Base-by-base conservation (phyloP, 495 filamentous ascomycete genomes). In the Astrocystis sublimbata region DNA sequence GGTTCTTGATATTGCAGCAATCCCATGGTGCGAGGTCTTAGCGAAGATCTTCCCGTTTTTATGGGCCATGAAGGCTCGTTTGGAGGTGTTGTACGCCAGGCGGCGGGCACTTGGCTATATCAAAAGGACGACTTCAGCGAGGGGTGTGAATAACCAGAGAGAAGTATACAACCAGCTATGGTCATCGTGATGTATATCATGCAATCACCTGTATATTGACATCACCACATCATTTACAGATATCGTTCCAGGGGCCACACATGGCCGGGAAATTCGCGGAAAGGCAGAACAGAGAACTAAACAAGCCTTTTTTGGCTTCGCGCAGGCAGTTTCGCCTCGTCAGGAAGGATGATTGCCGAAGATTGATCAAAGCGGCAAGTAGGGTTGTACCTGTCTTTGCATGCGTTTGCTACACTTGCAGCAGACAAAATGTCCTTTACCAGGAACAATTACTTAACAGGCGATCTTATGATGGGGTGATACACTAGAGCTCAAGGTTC, bases 11-110 rank as follows among this genome's bases (percentile, higher is more conserved):
- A 52, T 35, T 23, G 28, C 4, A 23, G 6, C n/a, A 35, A 52
- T 35, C 28, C 21, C 30, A 4, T 52, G 49, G 26, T 24, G 13
- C 17, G 40, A 57, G 7, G 24, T 15, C 24, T 15, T 33, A 41
- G n/a, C 40, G 54, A 31, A 24, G 54, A 57, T 57, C 54, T 43
- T 57, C 54, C 45, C 54, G 40, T 57, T 26, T 57, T 40, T 12
- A 36, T 9, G 23, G 54, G 40, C 33, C 31, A 41, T 38, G 52
- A 7, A 42, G 21, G 19, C 23, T 42, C 38, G 6, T 42, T n/a
- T 6, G 21, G 31, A 56, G 36, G 13, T 15, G 40, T n/a, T 57
- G 40, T 57, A 45, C 15, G 33, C 38, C 24, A 57, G 43, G 26
- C 40, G 26, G 40, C 13, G n/a, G n/a, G n/a, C 13, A 30, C 24